Percentiles rank a stretch among this genome's conserved stretches.
phyloP scores from a whole-genome alignment of 169 alveolate genomes.

The Plasmodium billcollinsi region DNA sequence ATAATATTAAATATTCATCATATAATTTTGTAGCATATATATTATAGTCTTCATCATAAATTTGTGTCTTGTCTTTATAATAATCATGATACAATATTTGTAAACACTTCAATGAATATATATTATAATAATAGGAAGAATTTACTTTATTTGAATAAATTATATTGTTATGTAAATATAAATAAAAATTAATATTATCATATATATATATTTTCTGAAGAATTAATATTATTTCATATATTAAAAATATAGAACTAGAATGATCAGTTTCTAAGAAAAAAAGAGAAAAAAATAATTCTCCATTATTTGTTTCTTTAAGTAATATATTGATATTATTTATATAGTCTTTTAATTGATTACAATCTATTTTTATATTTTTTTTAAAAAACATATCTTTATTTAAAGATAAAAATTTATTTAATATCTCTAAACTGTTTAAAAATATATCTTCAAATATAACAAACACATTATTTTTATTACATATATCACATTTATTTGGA shows the following conservation, averaged over 20 bases:
- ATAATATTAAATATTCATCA: conserved; percentile 13
- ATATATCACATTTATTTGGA: neutral
- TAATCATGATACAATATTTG: conserved; percentile 46
- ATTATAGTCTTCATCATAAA: conserved; percentile 13
- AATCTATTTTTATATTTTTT: conserved; percentile 45
- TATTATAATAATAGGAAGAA: conserved; percentile 43
- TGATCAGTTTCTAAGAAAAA: conserved; percentile 16
- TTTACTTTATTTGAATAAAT: conserved; percentile 30
- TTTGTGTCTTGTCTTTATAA: neutral
- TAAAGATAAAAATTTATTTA: conserved; percentile 44
- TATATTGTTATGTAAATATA: conserved; percentile 36
- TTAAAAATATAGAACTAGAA: conserved; percentile 15
- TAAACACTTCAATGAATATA: conserved; percentile 33
- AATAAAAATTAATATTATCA: conserved; percentile 63
- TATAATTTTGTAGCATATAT: conserved; percentile 10
- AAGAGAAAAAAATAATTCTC: conserved; percentile 20
- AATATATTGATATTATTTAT: conserved; percentile 33
- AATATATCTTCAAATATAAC: conserved; percentile 39
- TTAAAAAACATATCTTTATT: conserved; percentile 64
- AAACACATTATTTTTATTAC: conserved; percentile 26
- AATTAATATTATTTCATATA: conserved; percentile 45
- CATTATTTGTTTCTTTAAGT: conserved; percentile 35
- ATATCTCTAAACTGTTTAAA: conserved; percentile 41
- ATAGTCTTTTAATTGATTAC: conserved; percentile 53
- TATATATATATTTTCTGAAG: conserved; percentile 51